phyloP scores from a whole-genome alignment of 169 alveolate genomes.

The Cyclospora cayetanensis region DNA sequence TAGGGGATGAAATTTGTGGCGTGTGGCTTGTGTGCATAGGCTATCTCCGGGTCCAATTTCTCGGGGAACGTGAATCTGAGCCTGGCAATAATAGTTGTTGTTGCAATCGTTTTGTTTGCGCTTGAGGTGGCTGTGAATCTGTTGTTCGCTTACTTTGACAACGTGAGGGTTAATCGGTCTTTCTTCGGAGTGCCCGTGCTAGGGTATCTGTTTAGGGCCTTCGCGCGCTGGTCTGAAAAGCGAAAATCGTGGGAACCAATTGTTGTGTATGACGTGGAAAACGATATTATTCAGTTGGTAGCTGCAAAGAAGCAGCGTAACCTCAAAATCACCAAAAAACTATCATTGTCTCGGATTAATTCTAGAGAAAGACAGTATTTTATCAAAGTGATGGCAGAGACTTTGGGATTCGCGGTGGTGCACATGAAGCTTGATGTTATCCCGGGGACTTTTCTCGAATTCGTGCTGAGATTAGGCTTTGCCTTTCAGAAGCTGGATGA shows the following conservation, averaged over 20 bases:
- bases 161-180: conserved; percentile 71
- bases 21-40: conserved; percentile 57
- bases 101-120: conserved; percentile 62
- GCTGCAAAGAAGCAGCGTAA: conserved; percentile 65
- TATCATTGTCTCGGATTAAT: conserved; percentile 63
- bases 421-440: conserved; percentile 82
- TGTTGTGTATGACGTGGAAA: conserved; percentile 73
- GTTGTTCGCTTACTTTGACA: conserved; percentile 75
- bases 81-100: conserved; percentile 70
- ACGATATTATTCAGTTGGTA: conserved; percentile 74
- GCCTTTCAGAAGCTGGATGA: conserved; percentile 65
- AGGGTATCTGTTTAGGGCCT: conserved; percentile 56
- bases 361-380: conserved; percentile 79
- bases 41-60: conserved; percentile 73
- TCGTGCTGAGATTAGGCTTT: conserved; percentile 58
- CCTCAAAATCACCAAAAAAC: conserved; percentile 38
- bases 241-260: conserved; percentile 76
- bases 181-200: conserved; percentile 75
- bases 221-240: conserved; percentile 72
- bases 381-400: conserved; percentile 79
- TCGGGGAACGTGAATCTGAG: conserved; percentile 74
- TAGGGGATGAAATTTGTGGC: not conserved
- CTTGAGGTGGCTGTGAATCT: conserved; percentile 72
- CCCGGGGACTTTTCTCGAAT: conserved; percentile 76
- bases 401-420: conserved; percentile 80